phyloP scores from a whole-genome alignment of 495 filamentous ascomycete species.

The Trichoderma orchidacearum region DNA sequence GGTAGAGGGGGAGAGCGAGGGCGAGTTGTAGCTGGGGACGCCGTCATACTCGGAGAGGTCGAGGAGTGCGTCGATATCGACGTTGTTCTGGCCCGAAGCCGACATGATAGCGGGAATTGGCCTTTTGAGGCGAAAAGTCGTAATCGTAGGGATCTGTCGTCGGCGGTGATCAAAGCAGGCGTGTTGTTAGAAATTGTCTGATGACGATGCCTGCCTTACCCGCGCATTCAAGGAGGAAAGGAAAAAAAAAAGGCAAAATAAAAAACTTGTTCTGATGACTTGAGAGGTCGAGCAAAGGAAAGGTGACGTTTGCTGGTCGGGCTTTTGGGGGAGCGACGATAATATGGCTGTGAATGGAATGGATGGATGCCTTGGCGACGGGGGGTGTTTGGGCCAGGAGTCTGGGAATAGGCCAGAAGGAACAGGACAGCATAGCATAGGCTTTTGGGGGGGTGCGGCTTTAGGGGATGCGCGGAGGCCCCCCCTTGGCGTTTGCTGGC shows the following conservation, averaged over 20 bases:
- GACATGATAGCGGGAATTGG: slow-evolving; percentile 1
- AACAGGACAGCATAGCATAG: no score
- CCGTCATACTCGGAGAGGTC: slow-evolving; percentile 35
- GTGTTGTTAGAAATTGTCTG: no score
- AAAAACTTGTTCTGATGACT: no score
- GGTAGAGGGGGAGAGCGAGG: slow-evolving; percentile 29
- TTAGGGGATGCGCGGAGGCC: not conserved
- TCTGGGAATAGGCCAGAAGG: no score
- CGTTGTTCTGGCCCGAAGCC: slow-evolving; percentile 8
- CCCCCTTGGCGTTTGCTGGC: not conserved
- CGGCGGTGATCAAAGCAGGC: no score
- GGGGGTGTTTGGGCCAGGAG: no score
- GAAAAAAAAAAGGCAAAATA: no score
- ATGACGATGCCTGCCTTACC: no score
- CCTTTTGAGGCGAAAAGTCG: not conserved
- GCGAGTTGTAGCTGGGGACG: slow-evolving; percentile 23
- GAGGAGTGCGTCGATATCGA: slow-evolving; percentile 26
- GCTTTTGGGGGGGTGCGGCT: not conserved
- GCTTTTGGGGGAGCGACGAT: not conserved
- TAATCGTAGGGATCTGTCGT: not conserved
- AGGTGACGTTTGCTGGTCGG: not conserved
- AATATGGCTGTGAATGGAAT: not conserved
- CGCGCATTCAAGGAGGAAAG: no score
- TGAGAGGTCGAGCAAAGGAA: no score
- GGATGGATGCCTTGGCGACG: not conserved